Percentiles rank a stretch among this genome's conserved stretches.
phyloP scores from a whole-genome alignment of 2,329 filamentous ascomycete species.

The Blastomyces emzantsi region DNA sequence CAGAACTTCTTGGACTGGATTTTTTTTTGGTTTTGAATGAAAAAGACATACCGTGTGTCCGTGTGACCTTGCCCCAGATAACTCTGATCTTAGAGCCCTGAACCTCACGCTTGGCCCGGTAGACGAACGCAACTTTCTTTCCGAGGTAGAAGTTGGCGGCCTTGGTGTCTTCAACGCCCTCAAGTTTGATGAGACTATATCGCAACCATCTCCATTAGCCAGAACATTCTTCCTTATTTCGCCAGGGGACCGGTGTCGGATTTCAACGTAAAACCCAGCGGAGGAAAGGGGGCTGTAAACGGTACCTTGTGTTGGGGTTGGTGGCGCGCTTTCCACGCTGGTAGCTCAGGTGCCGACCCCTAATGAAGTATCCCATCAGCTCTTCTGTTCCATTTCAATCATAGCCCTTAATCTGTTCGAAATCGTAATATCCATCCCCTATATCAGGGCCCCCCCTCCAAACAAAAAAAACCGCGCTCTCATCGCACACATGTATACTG shows the following conservation, averaged over 20 bases:
- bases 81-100: conserved; percentile 97
- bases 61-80: conserved; percentile 98
- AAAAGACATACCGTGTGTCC: conserved; percentile 69
- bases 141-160: conserved; percentile 95
- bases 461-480: not conserved
- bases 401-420: not conserved
- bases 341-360: conserved; percentile 98
- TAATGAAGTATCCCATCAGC: conserved; percentile 32
- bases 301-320: conserved; percentile 66
- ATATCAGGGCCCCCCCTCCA: not conserved
- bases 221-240: not conserved
- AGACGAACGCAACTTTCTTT: conserved; percentile 99
- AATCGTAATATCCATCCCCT: not conserved
- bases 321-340: conserved; percentile 89
- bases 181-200: conserved; percentile 84
- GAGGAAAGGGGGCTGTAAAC: not conserved
- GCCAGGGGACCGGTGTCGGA: not conserved
- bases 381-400: conserved; percentile 13
- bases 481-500: not conserved
- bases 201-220: conserved; percentile 17
- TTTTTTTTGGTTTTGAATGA: not conserved
- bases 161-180: conserved; percentile 87
- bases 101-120: conserved; percentile 89
- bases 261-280: not conserved
- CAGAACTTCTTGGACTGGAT: not conserved